Conservation (phyloP, 2,329 filamentous ascomycete species). For the Parascedosporium putredinis region DNA sequence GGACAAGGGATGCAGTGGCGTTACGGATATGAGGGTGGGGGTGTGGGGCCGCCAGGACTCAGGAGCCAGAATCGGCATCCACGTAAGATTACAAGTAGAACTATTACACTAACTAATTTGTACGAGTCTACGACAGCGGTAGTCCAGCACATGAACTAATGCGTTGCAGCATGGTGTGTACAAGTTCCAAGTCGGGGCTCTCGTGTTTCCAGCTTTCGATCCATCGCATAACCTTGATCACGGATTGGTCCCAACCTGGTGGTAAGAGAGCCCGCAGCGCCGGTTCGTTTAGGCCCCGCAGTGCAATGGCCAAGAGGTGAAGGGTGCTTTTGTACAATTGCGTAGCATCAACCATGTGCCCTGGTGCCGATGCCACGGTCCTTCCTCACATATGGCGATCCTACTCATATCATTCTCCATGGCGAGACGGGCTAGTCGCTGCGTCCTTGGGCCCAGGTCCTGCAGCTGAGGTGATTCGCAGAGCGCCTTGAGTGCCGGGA, state of each 20-base stretch:
- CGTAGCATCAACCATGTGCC: constrained; percentile 16
- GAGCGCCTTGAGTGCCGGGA: not conserved
- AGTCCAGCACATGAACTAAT: not conserved
- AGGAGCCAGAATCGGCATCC: too few species aligned
- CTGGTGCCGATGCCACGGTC: constrained; percentile 15
- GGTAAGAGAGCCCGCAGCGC: not conserved
- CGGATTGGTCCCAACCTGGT: not conserved
- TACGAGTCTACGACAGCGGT: not conserved
- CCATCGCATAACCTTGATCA: not conserved
- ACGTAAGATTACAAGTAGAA: too few species aligned
- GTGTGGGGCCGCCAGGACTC: too few species aligned
- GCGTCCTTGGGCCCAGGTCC: not conserved
- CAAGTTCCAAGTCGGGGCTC: not conserved
- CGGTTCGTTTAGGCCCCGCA: not conserved
- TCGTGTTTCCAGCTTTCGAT: not conserved
- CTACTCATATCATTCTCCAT: constrained; percentile 12
- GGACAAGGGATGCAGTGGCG: too few species aligned
- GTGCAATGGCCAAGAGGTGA: constrained; percentile 10
- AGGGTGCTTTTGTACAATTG: constrained; percentile 14
- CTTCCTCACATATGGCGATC: constrained; percentile 11
- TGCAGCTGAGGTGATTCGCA: not conserved
- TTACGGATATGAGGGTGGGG: too few species aligned
- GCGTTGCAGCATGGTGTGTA: not conserved
- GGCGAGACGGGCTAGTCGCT: constrained; percentile 5
- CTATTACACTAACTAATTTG: not conserved